phyloP scores from a whole-genome alignment of 2,329 filamentous ascomycete genomes.

The Blumeriella jaapii region DNA sequence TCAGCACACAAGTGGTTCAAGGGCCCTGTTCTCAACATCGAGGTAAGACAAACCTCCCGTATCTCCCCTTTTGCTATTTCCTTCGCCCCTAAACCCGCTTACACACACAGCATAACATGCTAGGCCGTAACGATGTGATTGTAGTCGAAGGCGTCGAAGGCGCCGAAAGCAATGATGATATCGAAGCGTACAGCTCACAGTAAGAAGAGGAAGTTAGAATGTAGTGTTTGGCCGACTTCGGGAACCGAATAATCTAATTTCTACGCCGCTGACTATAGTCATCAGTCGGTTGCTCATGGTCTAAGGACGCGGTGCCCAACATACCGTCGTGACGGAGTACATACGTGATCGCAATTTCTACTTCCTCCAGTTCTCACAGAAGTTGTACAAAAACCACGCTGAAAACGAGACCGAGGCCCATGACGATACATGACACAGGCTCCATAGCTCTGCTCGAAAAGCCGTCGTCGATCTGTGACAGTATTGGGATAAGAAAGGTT shows the following conservation, averaged over 20 bases:
- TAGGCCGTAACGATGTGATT: slow-evolving; percentile 18
- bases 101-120: slow-evolving; percentile 22
- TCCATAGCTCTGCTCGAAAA: no score
- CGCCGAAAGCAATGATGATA: no score
- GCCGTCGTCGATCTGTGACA: no score
- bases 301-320: no score
- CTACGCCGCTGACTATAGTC: neutral
- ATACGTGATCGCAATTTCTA: neutral
- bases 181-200: slow-evolving; percentile 8
- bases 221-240: slow-evolving; percentile 2
- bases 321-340: neutral
- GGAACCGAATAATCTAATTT: slow-evolving; percentile 7
- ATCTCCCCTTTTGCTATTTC: neutral
- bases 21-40: slow-evolving; percentile 52
- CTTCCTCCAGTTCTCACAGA: slow-evolving; percentile 2
- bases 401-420: slow-evolving; percentile 13
- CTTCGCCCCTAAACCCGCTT: slow-evolving; percentile 8
- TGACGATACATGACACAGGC: slow-evolving; percentile 11
- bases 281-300: neutral
- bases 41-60: slow-evolving; percentile 24
- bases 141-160: slow-evolving; percentile 19
- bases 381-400: slow-evolving; percentile 15
- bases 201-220: slow-evolving; percentile 17
- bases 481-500: no score
- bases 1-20: slow-evolving; percentile 54